Base-by-base conservation (phyloP, 2,329 filamentous ascomycete genomes). In the Colletotrichum graminicola region DNA sequence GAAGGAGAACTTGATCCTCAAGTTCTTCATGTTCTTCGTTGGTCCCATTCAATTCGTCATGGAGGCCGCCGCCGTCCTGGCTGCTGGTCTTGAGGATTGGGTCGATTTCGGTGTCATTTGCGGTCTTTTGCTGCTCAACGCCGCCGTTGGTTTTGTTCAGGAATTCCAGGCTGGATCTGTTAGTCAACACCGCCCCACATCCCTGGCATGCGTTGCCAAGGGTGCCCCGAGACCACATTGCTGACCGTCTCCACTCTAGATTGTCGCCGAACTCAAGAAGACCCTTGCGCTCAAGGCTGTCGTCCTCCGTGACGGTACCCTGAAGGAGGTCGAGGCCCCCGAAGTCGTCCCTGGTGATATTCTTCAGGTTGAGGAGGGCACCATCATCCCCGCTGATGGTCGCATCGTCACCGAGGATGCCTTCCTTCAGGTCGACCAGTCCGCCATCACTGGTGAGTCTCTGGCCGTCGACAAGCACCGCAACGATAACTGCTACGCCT, bases 41-140 rank as follows among this genome's bases (percentile, higher is more conserved):
- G 94, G 94, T 75, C 94, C 94, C 32, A 95, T 97, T 75, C 94
- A 97, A 81, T 95, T 95, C 82, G 94, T 97, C 80, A 97, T 97
- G 94, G 93, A 95, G 90, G 88, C 90, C 82, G 93, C 93, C 73
- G 92, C 92, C 76, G 86, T 95, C 78, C 88, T 97, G 71, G 94
- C 94, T 79, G 93, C 92, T 73, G 93, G 93, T 90, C 89, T 97
- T 52, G 83, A 93, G 82, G 93, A 96, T 78, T 97, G 94, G 94
- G 92, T 97, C 75, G 94, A 97, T 85, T 95, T 97, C 78, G 94
- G 93, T 87, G 94, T 97, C 79, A 97, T 97, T 76, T 94, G 92
- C 82, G 94, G 85, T 78, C 87, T 97, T 62, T 88, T 97, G 12
- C 81, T 97, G 75, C 92, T 97, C 75, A 97, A 97, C 84, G 94